These are phyloP conservation scores for Aureobasidium lini DNA, from an alignment of 2,329 filamentous ascomycete species.

Conservation along the genomic window DNA sequence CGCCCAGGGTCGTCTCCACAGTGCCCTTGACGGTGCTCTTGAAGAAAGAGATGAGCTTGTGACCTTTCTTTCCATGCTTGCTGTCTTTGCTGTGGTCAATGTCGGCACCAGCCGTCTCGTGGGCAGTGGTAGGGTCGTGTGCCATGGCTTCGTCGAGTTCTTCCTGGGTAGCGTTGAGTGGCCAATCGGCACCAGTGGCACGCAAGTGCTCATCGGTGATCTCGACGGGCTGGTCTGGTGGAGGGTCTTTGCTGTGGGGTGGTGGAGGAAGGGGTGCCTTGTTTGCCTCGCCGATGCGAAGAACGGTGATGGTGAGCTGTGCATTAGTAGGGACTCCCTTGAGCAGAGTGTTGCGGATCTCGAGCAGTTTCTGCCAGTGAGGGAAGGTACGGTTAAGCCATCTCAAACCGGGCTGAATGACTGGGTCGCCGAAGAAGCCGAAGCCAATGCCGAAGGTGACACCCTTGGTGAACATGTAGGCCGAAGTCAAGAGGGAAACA, in stretches of 20 bases:
- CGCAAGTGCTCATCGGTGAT: conserved; percentile 44
- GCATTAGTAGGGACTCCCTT: conserved; percentile 81
- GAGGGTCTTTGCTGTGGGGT: conserved; percentile 37
- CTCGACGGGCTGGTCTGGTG: conserved; percentile 44
- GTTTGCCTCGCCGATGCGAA: conserved; percentile 75
- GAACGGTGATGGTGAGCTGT: conserved; percentile 71
- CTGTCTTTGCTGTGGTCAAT: conserved; percentile 43
- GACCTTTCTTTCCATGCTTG: conserved; percentile 42
- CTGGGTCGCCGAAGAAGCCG: conserved; percentile 70
- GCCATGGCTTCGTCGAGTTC: conserved; percentile 58
- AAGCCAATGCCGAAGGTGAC: conserved; percentile 62
- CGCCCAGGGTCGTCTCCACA: conserved; percentile 63
- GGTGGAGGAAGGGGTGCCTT: conserved; percentile 66
- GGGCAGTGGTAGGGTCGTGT: conserved; percentile 38
- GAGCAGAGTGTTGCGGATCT: conserved; percentile 67
- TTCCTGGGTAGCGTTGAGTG: conserved; percentile 54
- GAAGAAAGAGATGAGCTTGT: conserved; percentile 56
- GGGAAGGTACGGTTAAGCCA: conserved; percentile 57
- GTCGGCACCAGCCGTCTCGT: conserved; percentile 45
- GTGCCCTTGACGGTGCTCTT: conserved; percentile 62
- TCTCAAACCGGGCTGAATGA: conserved; percentile 53
- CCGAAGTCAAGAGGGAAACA: conserved; percentile 38
- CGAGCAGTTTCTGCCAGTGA: conserved; percentile 66
- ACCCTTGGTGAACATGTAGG: conserved; percentile 53
- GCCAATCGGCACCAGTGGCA: conserved; percentile 45